Base-by-base conservation (phyloP, 1,139 yeast species). In the Nakaseomyces nivariensis region DNA sequence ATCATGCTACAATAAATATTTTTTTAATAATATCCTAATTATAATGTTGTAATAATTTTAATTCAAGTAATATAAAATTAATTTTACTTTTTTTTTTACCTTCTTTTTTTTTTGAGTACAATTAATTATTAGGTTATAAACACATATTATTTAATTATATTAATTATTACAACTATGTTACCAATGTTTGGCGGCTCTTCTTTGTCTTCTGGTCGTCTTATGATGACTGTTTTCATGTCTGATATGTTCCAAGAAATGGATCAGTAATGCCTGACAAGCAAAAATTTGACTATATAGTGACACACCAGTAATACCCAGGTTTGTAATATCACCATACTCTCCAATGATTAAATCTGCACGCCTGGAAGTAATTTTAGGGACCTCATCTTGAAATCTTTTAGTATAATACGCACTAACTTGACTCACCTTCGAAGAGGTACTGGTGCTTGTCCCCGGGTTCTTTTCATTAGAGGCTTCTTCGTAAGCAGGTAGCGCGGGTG, bases 321-420 rank as follows among this genome's bases (percentile, higher is more conserved):
- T 9, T 8, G 31, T 25, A 13, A 26, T 25, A 26, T 40, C 22
- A 26, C 32, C 22, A 7, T 10, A 26, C 22, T 40, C 43, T 3
- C 43, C 43, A 13, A 40, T 40, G 9, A 40, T 40, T 32, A 40
- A 26, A n/a, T 40, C 43, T 25, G 43, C 43, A 25, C 43, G 43
- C 32, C 43, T 40, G 32, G 43, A 40, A 10, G 22, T 25, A 6
- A 40, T 9, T 13, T 40, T 40, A 4, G 43, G 43, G 7, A 40
- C 43, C 22, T 40, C 43, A 26, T 40, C 43, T 26, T 40, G 31
- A 32, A 40, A 40, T 13, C 43, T 25, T 26, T 40, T 40, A n/a
- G 43, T 40, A 6, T 40, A 40, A 24, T 40, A 40, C 7, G 43
- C 43, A 13, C 32, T 9, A 10, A 26, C 32, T 13, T 40, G 31